Evolutionary conservation across 805 yeast genomes (phyloP), one percentile per base, ranked within the genome.

Genomic region (Yamadazyma phyllophila): DNA sequence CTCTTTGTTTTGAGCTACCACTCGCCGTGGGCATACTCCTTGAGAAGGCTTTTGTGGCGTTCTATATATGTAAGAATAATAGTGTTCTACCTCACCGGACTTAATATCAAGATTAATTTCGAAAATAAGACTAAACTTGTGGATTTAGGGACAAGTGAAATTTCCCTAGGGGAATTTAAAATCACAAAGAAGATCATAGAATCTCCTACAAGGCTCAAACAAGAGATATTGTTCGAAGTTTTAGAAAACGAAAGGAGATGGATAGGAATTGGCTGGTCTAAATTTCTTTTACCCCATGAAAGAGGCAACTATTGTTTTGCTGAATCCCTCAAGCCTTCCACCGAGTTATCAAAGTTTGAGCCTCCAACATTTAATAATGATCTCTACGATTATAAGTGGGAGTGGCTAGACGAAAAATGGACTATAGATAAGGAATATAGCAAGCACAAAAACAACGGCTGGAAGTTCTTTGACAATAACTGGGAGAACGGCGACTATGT

Each of bases 201-300:
- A 3, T 67, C 76, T 0, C 65, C 77, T 3, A 69, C 76, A 8
- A 73, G 64, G 46, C 56, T 72, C 27, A 74, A 74, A 16, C 80
- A 78, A 51, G 64, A 72, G 2, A 69, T 81, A 1, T 65, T 73
- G 43, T 80, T 81, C 49, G 76, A 72, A 40, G 62, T 81, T 1
- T 56, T 76, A 32, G 83, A 82, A 53, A 77, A 81, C 52, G 81
- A 82, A 56, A 66, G 88, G 52, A 63, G 85, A 39, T 80, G 85
- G 84, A 30, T 81, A 2, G 85, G 82, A 0, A 48, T 81, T 13
- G 87, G 85, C 6, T 81, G 85, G 85, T 61, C 75, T 32, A 67
- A 70, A 40, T 62, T 65, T 13, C 56, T 80, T 31, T 53, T 80
- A 3, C 85, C 85, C 2, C 66, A 69, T 45, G 86, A 81, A 49